Conservation (phyloP, 768 basidiomycete species). For the Boletus sp. region DNA sequence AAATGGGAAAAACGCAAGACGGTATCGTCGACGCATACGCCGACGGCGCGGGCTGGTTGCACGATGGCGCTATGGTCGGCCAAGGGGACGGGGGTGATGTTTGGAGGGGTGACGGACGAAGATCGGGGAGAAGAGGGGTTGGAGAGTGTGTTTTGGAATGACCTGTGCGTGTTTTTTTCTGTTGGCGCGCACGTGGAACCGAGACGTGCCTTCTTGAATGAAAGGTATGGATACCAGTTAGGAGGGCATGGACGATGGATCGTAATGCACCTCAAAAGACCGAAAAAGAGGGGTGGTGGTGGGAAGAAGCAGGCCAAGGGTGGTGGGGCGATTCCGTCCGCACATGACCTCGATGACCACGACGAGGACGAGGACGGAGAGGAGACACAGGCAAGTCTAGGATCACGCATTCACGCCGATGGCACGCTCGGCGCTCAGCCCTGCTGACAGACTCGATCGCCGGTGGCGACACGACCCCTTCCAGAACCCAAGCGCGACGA, state of each 20-base stretch:
- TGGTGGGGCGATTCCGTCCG: not conserved
- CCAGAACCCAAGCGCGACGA: slow-evolving; percentile 15
- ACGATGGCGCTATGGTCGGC: slow-evolving; percentile 81
- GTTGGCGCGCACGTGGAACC: not conserved
- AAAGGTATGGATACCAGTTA: slow-evolving; percentile 76
- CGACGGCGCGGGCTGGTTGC: slow-evolving; percentile 71
- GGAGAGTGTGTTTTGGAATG: slow-evolving; percentile 85
- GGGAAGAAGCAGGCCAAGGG: slow-evolving; percentile 34
- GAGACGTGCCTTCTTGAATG: not conserved
- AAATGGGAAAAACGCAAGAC: slow-evolving; percentile 90
- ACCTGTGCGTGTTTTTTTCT: slow-evolving; percentile 44
- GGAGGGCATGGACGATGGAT: slow-evolving; percentile 75
- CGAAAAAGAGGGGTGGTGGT: slow-evolving; percentile 49
- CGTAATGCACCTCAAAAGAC: slow-evolving; percentile 62
- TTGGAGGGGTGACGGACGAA: slow-evolving; percentile 87
- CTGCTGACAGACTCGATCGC: not conserved
- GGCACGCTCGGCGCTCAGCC: not conserved
- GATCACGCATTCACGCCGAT: not conserved
- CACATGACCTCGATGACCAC: slow-evolving; percentile 4
- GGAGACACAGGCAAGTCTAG: slow-evolving; percentile 6
- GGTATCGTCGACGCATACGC: slow-evolving; percentile 53
- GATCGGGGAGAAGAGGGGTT: slow-evolving; percentile 81
- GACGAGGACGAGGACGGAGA: slow-evolving; percentile 17
- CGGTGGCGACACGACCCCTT: not conserved
- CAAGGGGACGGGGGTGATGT: slow-evolving; percentile 70